phyloP scores from a whole-genome alignment of 768 basidiomycete species.

The Suillus hirtellus region DNA sequence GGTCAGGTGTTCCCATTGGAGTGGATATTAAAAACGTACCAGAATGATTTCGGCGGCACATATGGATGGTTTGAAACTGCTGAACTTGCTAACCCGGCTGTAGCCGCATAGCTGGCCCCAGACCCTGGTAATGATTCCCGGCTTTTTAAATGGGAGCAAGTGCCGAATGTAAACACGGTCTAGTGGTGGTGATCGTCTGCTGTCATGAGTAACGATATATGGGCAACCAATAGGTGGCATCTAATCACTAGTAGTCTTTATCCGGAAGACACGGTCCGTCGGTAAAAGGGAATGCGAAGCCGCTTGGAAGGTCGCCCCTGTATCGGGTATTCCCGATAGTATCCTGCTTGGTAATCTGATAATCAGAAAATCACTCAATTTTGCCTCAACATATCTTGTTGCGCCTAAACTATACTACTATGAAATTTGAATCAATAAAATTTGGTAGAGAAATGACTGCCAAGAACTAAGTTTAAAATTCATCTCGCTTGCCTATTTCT shows the following conservation, averaged over 20 bases:
- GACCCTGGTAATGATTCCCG: neutral
- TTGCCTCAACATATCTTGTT: slow-evolving; percentile 3
- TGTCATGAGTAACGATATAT: neutral
- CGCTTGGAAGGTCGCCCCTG: neutral
- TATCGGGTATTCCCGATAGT: neutral
- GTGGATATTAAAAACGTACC: slow-evolving; percentile 8
- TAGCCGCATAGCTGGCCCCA: neutral
- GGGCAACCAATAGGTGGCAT: neutral
- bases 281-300: neutral
- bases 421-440: slow-evolving; percentile 1
- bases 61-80: neutral
- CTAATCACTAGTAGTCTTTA: neutral
- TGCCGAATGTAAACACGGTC: neutral
- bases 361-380: neutral
- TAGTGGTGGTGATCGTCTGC: neutral
- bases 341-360: neutral
- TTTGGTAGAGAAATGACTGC: neutral
- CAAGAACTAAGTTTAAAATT: neutral
- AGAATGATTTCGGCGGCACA: neutral
- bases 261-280: slow-evolving; percentile 7
- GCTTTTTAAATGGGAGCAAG: neutral
- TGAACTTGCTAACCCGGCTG: neutral
- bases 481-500: neutral
- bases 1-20: neutral
- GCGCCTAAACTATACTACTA: neutral